Base-by-base conservation (phyloP, 78 protist species). In the Bigelowiella natans region DNA sequence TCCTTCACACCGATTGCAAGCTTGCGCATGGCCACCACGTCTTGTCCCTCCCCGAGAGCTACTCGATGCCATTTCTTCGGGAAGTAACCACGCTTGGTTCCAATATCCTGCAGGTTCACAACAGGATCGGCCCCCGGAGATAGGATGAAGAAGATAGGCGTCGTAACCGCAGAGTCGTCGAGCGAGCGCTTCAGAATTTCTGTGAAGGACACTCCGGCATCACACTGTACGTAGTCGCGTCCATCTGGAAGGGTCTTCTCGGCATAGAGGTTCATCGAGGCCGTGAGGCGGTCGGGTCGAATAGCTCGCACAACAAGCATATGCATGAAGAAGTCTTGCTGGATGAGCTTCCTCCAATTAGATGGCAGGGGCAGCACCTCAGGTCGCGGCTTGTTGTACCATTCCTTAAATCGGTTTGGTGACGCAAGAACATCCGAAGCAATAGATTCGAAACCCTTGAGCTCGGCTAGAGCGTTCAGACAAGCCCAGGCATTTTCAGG, bases 31-130 rank as follows among this genome's bases (percentile, higher is more conserved):
- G 98, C 98, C 0, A 94, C 82, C 2, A 90, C 93, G 86, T 95
- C 97, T 93, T 97, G 98, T 38, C 98, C 98, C 85, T 97, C 94
- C 0, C 98, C 98, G 38, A 97, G 93, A 34, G 97, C 93, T 31
- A 95, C 93, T 36, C 29, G 87, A 94, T 83, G 83, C 89, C 91
- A 36, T 92, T 90, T 1, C 0, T 85, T 95, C 0, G 38, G 40
- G 26, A 94, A 39, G 39, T 38, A 73, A 31, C 95, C 95, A 3
- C 39, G 18, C 39, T 51, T 29, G 29, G 1, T 0, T 26, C 96
- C 97, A 30, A 95, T 94, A 7, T 91, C 40, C 85, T 91, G 94
- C 7, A 94, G 95, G 1, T 88, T 89, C 92, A 90, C 40, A 86
- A 95, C 84, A 0, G 97, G 97, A 82, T 97, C 97, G 34, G 88